Evolutionary conservation across 176 grass and related monocot species (phyloP), one percentile per base, ranked within the genome.

Genomic region (Hyparrhenia diplandra): DNA sequence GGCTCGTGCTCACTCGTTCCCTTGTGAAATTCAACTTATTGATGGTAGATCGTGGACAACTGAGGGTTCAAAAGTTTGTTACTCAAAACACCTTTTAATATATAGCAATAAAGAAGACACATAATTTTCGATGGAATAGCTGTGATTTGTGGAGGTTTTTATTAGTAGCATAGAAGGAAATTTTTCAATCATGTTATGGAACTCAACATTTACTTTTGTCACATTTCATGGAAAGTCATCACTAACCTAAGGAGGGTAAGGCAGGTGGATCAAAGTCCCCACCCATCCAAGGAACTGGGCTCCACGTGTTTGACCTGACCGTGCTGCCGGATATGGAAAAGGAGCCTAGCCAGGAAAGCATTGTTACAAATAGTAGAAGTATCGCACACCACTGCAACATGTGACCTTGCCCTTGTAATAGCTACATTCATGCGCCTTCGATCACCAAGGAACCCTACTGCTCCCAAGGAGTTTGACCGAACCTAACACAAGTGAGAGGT

Each of bases 401-500:
- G 94, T 64, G 89, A 87, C 31, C 87, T 85, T 67, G 94, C 94
- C 51, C 51, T 21, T 54, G 51, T 54, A 52, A 97, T 76, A 21
- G 94, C 94, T 1, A 97, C 94, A 67, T 97, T 97, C 87, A 97
- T 97, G 77, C 94, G 92, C 80, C 94, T 88, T 70, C 69, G 92
- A 69, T 97, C 89, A 4, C 89, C 94, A 21, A 97, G 75, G 79
- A 97, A 97, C 23, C 94, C 94, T 24, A 97, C 94, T 16, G 87
- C 91, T 69, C 91, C 87, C 59, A 94, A 55, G 35, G 89, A 90
- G 74, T 97, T 97, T 4, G 91, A 97, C 49, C 94, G 89, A 64
- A 97, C 94, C 94, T 94, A 73, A 62, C 39, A 84, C 30, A 29
- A 67, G 58, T 83, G 35, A 87, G 14, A 58, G 76, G 41, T 64